These are phyloP conservation scores for Tolypocladium nubicola DNA, from an alignment of 2,329 filamentous ascomycete species.

Conservation along the genomic window DNA sequence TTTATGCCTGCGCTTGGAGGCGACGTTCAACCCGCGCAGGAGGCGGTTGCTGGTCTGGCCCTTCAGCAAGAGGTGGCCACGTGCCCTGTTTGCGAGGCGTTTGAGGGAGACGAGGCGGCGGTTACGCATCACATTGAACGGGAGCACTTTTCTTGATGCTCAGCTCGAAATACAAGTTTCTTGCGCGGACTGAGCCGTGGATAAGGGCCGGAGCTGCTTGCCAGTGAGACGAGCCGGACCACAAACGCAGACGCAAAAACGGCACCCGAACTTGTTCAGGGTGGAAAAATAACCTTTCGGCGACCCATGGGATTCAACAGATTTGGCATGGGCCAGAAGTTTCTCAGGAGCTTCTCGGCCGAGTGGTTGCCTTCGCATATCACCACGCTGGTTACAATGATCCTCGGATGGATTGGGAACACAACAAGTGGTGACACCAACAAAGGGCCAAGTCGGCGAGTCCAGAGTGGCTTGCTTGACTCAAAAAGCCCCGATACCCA, in stretches of 20 bases:
- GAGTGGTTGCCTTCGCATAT: no score
- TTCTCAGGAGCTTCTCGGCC: no score
- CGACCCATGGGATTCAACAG: background rate
- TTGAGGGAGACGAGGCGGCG: constrained; percentile 58
- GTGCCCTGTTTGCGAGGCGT: constrained; percentile 57
- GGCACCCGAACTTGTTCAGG: background rate
- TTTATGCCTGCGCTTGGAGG: constrained; percentile 34
- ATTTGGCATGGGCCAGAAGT: no score
- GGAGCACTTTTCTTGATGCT: constrained; percentile 15
- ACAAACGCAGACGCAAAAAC: background rate
- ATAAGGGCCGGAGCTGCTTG: background rate
- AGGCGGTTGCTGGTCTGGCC: background rate
- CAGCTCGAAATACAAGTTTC: background rate
- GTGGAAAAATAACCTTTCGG: background rate
- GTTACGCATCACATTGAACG: constrained; percentile 54
- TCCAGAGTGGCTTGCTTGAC: no score
- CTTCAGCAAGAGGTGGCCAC: constrained; percentile 12
- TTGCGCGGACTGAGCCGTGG: background rate
- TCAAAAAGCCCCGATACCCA: no score
- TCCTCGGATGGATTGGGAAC: no score
- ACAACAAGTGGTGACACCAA: no score
- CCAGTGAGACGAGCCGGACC: background rate
- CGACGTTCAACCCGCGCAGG: constrained; percentile 8
- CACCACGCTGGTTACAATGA: no score
- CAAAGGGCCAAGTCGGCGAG: no score